Evolutionary conservation across 805 yeast genomes (phyloP), one percentile per base, ranked within the genome.

Genomic region (Zygoascus biomembranicola): DNA sequence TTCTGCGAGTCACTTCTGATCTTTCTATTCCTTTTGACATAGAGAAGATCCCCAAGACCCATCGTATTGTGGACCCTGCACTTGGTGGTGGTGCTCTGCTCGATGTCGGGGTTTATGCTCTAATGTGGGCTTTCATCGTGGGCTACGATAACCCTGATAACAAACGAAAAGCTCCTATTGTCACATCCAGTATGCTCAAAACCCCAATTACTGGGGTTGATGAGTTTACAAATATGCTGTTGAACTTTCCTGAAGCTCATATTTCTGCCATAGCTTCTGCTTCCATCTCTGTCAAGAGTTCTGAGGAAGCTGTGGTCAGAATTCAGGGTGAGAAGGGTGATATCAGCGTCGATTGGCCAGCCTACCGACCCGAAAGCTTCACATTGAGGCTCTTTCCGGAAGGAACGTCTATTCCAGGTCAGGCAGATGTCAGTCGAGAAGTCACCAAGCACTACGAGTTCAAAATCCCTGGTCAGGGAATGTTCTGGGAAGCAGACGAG

Each of bases 11-110:
- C 32, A 59, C 60, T 54, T 69, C 72, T 18, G 81, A 80, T 58
- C 44, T 55, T 35, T 43, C 55, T 2, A 52, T 51, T 19, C 52
- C 54, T 5, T 53, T 55, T 31, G 52, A 53, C 35, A 35, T 50
- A 13, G 44, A 71, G 73, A 2, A 56, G 59, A 8, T 60, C 57
- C 16, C 68, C 73, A 18, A 26, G 9, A 48, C 18, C 9, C 32
- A 46, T 1, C 64, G 83, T 49, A 60, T 77, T 53, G 66, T 75
- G 52, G 73, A 76, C 61, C 74, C 72, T 4, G 63, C 66, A 16
- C 69, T 77, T 47, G 84, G 80, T 4, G 85, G 80, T 13, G 84
- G 85, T 20, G 77, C 81, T 0, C 61, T 79, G 47, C 71, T 79
- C 58, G 85, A 80, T 61, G 68, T 79, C 52, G 83, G 84, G 1